phyloP scores from a whole-genome alignment of 164 flowering plant species.

The Magnolia officinalis region DNA sequence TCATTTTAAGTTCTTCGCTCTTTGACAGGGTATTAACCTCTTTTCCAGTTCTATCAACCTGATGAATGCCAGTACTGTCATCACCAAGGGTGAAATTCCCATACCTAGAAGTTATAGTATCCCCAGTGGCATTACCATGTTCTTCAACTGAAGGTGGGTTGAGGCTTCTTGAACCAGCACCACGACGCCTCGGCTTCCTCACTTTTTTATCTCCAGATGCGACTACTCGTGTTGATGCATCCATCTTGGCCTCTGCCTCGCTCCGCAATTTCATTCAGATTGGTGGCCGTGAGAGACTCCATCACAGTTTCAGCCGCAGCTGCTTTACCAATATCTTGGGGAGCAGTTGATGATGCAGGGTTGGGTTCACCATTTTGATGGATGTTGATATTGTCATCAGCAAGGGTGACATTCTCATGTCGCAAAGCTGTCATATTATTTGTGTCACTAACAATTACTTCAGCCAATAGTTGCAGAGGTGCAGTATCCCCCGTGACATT shows the following conservation, averaged over 20 bases:
- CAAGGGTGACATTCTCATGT: neutral
- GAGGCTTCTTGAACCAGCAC: constrained; percentile 6
- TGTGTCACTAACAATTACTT: neutral
- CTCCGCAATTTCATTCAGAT: constrained; percentile 4
- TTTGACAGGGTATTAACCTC: constrained; percentile 8
- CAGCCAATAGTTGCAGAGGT: neutral
- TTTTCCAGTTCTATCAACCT: constrained; percentile 3
- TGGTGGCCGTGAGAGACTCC: constrained; percentile 13
- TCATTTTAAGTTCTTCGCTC: constrained; percentile 9
- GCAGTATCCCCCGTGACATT: neutral
- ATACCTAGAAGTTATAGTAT: constrained; percentile 1
- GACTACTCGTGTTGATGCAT: constrained; percentile 4
- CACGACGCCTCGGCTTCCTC: constrained; percentile 12
- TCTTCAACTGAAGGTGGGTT: constrained; percentile 4
- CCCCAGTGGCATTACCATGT: neutral
- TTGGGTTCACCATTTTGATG: neutral
- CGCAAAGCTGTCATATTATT: neutral
- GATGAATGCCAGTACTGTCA: constrained; percentile 2
- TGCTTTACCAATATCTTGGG: constrained; percentile 11
- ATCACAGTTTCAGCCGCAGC: constrained; percentile 7
- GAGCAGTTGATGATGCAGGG: neutral
- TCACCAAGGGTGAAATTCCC: constrained; percentile 6
- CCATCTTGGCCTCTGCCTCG: constrained; percentile 7
- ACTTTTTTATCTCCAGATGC: constrained; percentile 2
- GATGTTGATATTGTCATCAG: neutral